Conservation (phyloP, 1,139 yeast genomes). For the Zygosaccharomyces sapae region DNA sequence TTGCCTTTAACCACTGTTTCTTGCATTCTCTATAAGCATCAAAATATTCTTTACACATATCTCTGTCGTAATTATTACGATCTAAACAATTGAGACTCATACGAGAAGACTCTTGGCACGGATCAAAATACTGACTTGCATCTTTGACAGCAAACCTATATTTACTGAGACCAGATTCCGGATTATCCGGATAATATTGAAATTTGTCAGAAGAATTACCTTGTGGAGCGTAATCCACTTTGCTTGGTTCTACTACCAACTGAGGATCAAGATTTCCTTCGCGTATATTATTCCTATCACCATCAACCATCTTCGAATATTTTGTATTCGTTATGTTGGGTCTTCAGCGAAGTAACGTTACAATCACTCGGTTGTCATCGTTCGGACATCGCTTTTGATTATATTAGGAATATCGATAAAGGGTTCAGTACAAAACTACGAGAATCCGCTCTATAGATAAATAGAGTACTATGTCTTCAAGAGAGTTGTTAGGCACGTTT, state of each 20-base stretch:
- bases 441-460: too few species aligned
- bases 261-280: conserved; percentile 6
- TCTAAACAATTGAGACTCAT: conserved; percentile 83
- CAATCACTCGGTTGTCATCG: too few species aligned
- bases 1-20: conserved; percentile 59
- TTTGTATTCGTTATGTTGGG: too few species aligned
- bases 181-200: conserved; percentile 79
- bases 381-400: too few species aligned
- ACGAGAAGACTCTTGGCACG: conserved; percentile 84
- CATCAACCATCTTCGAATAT: conserved; percentile 2
- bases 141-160: conserved; percentile 48
- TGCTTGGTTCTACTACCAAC: conserved; percentile 17
- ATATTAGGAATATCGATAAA: too few species aligned
- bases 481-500: background rate
- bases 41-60: conserved; percentile 78
- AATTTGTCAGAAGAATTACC: conserved; percentile 23
- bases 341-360: too few species aligned
- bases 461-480: too few species aligned
- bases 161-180: conserved; percentile 38
- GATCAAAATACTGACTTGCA: conserved; percentile 84
- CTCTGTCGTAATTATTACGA: conserved; percentile 67
- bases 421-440: too few species aligned
- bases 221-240: conserved; percentile 29
- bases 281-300: background rate
- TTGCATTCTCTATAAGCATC: conserved; percentile 91